These are phyloP conservation scores for Silene coronaria DNA, from an alignment of 179 eudicot species.

Conservation along the genomic window DNA sequence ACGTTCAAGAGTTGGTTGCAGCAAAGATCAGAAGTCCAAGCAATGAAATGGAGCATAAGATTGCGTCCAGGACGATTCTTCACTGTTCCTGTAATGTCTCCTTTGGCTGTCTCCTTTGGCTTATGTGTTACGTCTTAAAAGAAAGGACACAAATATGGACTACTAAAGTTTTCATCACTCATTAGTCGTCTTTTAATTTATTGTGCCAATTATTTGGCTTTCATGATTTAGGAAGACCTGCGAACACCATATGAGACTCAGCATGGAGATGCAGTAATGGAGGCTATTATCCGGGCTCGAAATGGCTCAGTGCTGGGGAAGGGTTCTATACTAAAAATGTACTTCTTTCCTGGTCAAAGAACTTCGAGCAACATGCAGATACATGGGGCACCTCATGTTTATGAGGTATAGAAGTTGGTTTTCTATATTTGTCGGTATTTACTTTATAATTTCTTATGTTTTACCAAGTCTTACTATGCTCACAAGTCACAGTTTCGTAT, in stretches of 20 bases:
- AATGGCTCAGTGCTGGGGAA: constrained; percentile 89
- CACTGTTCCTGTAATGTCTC: constrained; percentile 72
- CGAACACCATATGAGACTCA: constrained; percentile 80
- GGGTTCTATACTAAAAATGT: constrained; percentile 86
- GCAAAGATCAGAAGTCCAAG: constrained; percentile 90
- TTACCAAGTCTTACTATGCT: not conserved
- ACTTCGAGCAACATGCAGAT: constrained; percentile 78
- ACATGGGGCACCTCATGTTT: constrained; percentile 95
- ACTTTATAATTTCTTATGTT: not conserved
- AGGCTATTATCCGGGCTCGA: constrained; percentile 77
- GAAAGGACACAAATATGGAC: not conserved
- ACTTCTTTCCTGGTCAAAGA: constrained; percentile 96
- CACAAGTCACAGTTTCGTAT: not conserved
- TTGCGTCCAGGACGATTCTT: constrained; percentile 91
- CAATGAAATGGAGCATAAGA: constrained; percentile 96
- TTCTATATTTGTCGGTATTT: not conserved
- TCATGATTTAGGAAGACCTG: constrained; percentile 60
- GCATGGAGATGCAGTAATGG: constrained; percentile 98
- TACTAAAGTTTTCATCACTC: not conserved
- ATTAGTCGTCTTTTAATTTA: constrained; percentile 7
- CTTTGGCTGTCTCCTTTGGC: constrained; percentile 21
- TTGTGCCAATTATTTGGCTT: constrained; percentile 15
- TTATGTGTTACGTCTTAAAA: not conserved
- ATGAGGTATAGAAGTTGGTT: constrained; percentile 47
- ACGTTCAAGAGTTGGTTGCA: constrained; percentile 85